A percentile compares a stretch with the other conserved stretches of the same genome.
phyloP scores from a whole-genome alignment of 441 rosid species.

The Mallotus japonicus region DNA sequence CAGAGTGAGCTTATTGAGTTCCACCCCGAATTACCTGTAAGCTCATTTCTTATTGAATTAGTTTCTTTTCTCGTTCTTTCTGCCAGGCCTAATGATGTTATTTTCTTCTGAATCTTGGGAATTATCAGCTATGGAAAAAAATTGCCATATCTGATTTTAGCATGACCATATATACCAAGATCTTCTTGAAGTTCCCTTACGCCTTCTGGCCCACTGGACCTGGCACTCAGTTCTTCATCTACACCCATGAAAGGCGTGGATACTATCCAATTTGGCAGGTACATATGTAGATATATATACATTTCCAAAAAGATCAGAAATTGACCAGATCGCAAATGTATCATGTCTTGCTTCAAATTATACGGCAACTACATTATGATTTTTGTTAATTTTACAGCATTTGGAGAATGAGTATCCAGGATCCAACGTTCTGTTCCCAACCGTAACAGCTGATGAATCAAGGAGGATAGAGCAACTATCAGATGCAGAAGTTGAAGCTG shows the following conservation, averaged over 20 bases:
- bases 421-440: constrained; percentile 31
- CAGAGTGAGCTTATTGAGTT: constrained; percentile 35
- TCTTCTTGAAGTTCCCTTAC: constrained; percentile 38
- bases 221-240: constrained; percentile 41
- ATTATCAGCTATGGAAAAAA: constrained; percentile 36
- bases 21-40: constrained; percentile 34
- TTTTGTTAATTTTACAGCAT: constrained; percentile 25
- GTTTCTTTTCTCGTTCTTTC: too few species aligned
- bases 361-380: not conserved
- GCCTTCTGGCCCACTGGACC: constrained; percentile 40
- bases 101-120: not conserved
- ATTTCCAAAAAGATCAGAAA: too few species aligned
- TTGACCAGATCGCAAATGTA: not conserved
- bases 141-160: constrained; percentile 32
- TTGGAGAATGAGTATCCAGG: constrained; percentile 38
- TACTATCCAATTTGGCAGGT: constrained; percentile 45
- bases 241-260: constrained; percentile 35
- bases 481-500: constrained; percentile 26
- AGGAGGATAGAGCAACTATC: constrained; percentile 37
- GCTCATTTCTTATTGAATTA: not conserved
- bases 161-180: constrained; percentile 44
- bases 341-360: not conserved
- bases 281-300: not conserved
- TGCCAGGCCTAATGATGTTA: too few species aligned
- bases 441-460: constrained; percentile 37